These are phyloP conservation scores for Coemansia reversa DNA, from an alignment of 192 early-diverging fungal species.

Conservation along the genomic window DNA sequence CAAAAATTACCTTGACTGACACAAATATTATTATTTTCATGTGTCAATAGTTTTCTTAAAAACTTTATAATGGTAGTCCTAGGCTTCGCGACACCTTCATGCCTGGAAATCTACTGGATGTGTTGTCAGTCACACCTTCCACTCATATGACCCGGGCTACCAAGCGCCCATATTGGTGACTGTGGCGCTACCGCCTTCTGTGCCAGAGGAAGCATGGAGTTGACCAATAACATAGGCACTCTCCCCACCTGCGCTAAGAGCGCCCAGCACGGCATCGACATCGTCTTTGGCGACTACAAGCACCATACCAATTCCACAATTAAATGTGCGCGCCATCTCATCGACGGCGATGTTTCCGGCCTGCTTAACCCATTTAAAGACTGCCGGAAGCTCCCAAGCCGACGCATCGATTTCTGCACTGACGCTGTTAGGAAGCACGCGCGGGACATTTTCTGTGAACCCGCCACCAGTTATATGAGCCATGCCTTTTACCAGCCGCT, in stretches of 20 bases:
- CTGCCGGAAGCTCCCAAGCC: conserved; percentile 79
- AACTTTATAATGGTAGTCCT: too few relatives aligned
- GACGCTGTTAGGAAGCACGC: conserved; percentile 81
- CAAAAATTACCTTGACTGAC: too few relatives aligned
- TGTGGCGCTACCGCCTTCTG: conserved; percentile 7
- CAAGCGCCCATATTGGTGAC: conserved; percentile 35
- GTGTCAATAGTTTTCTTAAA: too few relatives aligned
- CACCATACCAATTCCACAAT: conserved; percentile 99
- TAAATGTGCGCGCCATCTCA: conserved; percentile 97
- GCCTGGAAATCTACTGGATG: conserved; percentile 4
- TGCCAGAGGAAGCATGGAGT: conserved; percentile 34
- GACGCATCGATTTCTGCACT: conserved; percentile 81
- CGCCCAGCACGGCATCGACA: conserved; percentile 58
- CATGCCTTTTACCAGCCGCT: conserved; percentile 85
- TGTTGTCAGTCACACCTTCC: not conserved
- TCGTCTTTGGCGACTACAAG: conserved; percentile 72
- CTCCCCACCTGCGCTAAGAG: conserved; percentile 66
- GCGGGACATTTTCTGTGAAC: conserved; percentile 97
- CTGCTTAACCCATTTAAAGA: conserved; percentile 93
- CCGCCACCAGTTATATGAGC: conserved; percentile 99
- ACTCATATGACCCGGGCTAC: conserved; percentile 7
- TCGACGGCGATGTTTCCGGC: conserved; percentile 63
- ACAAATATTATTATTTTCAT: too few relatives aligned
- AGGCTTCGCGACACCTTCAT: not conserved
- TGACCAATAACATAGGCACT: conserved; percentile 69